Evolutionary conservation across 1,284 basidiomycete species (phyloP), one percentile per base, ranked within the genome.

Genomic region (Spongispora temasekensis): DNA sequence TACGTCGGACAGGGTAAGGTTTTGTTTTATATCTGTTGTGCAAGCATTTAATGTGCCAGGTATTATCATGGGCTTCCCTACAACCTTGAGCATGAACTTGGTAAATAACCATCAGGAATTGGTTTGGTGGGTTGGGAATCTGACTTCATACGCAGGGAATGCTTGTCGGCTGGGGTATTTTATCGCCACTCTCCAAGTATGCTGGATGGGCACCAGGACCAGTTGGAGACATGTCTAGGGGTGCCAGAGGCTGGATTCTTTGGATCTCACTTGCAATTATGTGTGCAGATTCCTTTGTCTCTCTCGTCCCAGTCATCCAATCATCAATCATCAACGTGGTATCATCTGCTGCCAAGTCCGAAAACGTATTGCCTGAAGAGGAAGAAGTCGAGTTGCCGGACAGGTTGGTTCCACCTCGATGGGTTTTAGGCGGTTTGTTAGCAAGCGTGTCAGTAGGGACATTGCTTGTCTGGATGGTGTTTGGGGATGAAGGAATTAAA

Each of bases 1-100:
- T 97, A 95, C 69, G 86, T 96, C 40, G 94, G 94, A 0, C 94
- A 96, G 83, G 94, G 91, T 87, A 65, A 42, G 78, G 34, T 27
- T 30, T 64, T 31, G 28, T 55, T 21, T 23, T 56, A n/a, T 8
- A 46, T 28, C 5, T 12, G 21, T 12, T n/a, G 19, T 61, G 37
- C 35, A 37, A 31, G 31, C 30, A 32, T 53, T 61, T 17, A 58
- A 40, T 59, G 51, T 61, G 44, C n/a, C 31, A 90, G 93, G 95
- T 5, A 95, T 98, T 65, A 98, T 98, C 72, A 98, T 98, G 97
- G 96, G 96, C 4, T 91, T 97, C 66, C 93, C 95, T 0, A 97
- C 95, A 0, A 96, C 95, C 0, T 71, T 97, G 30, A 93, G 92
- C 71, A 98, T 98, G 96, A 95, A 91, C 67, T 74, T 94, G 57